Evolutionary conservation across 2,329 filamentous ascomycete species (phyloP).

Genomic region (Cryphonectria japonica): DNA sequence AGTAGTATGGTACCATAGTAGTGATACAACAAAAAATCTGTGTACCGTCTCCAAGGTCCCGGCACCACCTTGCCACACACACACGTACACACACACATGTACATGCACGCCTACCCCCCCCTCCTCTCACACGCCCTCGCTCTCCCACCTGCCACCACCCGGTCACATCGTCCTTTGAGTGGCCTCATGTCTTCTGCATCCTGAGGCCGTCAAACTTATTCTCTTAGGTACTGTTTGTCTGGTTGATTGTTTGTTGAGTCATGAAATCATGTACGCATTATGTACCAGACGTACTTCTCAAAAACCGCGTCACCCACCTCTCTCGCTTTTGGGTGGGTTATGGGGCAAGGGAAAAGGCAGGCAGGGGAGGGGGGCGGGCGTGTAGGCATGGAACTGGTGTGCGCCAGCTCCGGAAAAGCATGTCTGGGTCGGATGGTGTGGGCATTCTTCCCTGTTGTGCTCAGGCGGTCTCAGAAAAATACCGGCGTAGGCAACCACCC

Average conservation of each 20-base stretch:
- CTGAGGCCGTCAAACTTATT: not conserved
- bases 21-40: constrained; percentile 4
- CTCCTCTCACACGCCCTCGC: not conserved
- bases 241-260: not conserved
- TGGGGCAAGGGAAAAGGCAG: not conserved
- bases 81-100: not conserved
- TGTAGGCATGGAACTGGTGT: constrained; percentile 5
- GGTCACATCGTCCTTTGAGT: not conserved
- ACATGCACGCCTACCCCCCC: not conserved
- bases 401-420: constrained; percentile 10
- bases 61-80: not conserved
- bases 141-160: not conserved
- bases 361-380: not conserved
- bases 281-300: not conserved
- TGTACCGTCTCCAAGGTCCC: constrained; percentile 1
- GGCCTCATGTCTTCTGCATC: not conserved
- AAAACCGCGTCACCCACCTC: not conserved
- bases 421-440: constrained; percentile 11
- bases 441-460: constrained; percentile 11
- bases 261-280: not conserved
- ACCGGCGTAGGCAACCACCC: constrained; percentile 14
- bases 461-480: constrained; percentile 2
- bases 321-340: not conserved
- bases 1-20: not conserved
- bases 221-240: not conserved